Evolutionary conservation across 1,139 yeast genomes (phyloP).

Genomic region (Ogataea hybrid): DNA sequence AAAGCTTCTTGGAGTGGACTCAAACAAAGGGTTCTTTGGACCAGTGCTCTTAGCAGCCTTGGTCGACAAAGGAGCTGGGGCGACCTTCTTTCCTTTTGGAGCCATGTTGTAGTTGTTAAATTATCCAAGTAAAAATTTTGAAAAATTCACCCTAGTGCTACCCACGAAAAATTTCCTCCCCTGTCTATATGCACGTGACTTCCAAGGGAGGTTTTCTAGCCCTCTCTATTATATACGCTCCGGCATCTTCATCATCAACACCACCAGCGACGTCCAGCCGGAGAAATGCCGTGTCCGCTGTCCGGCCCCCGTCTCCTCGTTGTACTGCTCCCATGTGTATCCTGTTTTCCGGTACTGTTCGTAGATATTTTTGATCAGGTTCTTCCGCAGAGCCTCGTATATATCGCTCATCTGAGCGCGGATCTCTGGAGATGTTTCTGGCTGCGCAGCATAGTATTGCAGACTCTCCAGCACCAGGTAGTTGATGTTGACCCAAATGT

Average conservation of each 20-base stretch:
- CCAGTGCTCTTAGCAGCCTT: slow-evolving; percentile 36
- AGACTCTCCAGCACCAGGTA: slow-evolving; percentile 75
- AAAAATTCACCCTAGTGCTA: slow-evolving; percentile 5
- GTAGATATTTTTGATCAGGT: slow-evolving; percentile 66
- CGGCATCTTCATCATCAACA: slow-evolving; percentile 82
- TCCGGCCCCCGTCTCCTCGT: slow-evolving; percentile 70
- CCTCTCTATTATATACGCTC: slow-evolving; percentile 6
- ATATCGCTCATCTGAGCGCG: slow-evolving; percentile 41
- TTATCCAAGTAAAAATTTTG: slow-evolving; percentile 14
- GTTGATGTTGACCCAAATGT: slow-evolving; percentile 91
- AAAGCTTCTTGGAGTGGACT: slow-evolving; percentile 86
- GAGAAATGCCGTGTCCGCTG: slow-evolving; percentile 86
- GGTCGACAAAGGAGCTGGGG: slow-evolving; percentile 70
- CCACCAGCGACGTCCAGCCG: slow-evolving; percentile 90
- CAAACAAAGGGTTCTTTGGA: slow-evolving; percentile 72
- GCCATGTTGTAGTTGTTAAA: slow-evolving; percentile 23
- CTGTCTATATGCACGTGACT: slow-evolving; percentile 11
- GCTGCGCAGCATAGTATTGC: slow-evolving; percentile 45
- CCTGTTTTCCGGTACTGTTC: slow-evolving; percentile 74
- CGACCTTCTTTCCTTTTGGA: slow-evolving; percentile 67
- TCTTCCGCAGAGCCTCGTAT: slow-evolving; percentile 59
- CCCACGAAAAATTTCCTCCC: slow-evolving; percentile 1
- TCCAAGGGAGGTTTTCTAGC: slow-evolving; percentile 2
- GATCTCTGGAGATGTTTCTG: slow-evolving; percentile 30
- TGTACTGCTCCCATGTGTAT: slow-evolving; percentile 89